Evolutionary conservation across 768 basidiomycete genomes (phyloP), one percentile per base, ranked within the genome.

Genomic region (Russula ochroleuca): DNA sequence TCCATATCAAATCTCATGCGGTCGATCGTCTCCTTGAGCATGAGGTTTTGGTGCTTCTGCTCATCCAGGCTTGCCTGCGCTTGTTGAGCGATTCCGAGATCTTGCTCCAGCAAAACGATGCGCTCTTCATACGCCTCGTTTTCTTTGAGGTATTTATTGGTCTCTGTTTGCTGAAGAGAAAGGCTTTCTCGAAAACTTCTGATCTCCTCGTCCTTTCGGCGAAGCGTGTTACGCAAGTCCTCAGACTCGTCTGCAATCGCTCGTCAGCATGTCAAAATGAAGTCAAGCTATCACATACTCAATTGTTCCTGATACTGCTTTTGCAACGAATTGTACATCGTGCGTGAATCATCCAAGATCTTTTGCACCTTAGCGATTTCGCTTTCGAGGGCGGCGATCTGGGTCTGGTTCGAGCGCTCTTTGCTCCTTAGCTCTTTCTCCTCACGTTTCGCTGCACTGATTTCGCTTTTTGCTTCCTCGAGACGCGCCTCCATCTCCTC

Each of bases 11-110:
- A 96, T 37, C 92, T 81, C 83, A 97, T 87, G 52, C 94, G 83
- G 72, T 97, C 94, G 68, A 98, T 98, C 2, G 94, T 97, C 79
- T 98, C 95, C 72, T 96, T 96, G 64, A 98, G 79, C 71, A 92
- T 75, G 68, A 96, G 72, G 70, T 97, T 98, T 79, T 95, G 92
- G 70, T 93, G 91, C 77, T 97, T 97, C 78, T 98, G 95, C 69
- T 90, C 87, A 63, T 95, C 92, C 41, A 97, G 81, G 63, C 85
- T 82, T 0, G 78, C 81, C 58, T 91, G 86, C 1, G 88, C 86
- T 68, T 85, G 81, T 57, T 87, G 84, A 5, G 92, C 90, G 28
- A 82, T 70, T 4, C 73, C 73, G 2, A 98, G 80, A 61, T 96
- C 93, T 9, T 76, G 69, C 69, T 94, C 89, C n/a, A 96, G 82